A percentile compares a stretch with the other conserved stretches of the same genome.
Conservation (phyloP, 78 protist genomes). For the Tieghemostelium lacteum region DNA sequence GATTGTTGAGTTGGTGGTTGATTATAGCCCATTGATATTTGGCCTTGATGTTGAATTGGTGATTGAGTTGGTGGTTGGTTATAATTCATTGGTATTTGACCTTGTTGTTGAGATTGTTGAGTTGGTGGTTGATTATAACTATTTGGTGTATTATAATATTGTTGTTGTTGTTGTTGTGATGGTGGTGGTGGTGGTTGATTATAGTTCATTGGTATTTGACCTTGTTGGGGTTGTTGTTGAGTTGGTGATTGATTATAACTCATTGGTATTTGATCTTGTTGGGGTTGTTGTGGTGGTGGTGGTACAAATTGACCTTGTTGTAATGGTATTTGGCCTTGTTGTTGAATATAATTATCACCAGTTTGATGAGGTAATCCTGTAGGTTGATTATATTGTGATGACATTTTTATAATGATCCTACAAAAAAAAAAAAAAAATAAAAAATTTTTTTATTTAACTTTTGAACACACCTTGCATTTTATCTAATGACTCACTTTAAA, state of each 20-base stretch:
- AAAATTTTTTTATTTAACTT: too few species aligned
- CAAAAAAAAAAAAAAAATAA: too few species aligned
- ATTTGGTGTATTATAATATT: not conserved
- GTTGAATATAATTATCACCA: not conserved
- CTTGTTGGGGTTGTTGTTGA: not conserved
- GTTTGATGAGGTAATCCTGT: not conserved
- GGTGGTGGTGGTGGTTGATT: not conserved
- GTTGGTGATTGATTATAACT: not conserved
- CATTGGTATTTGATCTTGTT: constrained; percentile 14
- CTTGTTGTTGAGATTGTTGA: not conserved
- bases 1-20: not conserved
- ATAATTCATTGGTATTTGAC: not conserved
- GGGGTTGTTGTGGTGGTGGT: constrained; percentile 9
- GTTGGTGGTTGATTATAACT: not conserved
- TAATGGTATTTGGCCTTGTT: not conserved
- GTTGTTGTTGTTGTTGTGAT: constrained; percentile 19
- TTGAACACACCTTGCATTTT: too few species aligned
- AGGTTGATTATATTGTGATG: too few species aligned
- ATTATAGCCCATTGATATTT: not conserved
- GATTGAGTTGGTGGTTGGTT: not conserved
- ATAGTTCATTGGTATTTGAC: not conserved
- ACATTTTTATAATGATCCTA: too few species aligned
- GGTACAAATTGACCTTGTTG: not conserved
- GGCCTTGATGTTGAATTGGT: not conserved
- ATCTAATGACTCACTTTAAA: too few species aligned